phyloP scores from a whole-genome alignment of 768 basidiomycete genomes.

The Glaciozyma martinii region DNA sequence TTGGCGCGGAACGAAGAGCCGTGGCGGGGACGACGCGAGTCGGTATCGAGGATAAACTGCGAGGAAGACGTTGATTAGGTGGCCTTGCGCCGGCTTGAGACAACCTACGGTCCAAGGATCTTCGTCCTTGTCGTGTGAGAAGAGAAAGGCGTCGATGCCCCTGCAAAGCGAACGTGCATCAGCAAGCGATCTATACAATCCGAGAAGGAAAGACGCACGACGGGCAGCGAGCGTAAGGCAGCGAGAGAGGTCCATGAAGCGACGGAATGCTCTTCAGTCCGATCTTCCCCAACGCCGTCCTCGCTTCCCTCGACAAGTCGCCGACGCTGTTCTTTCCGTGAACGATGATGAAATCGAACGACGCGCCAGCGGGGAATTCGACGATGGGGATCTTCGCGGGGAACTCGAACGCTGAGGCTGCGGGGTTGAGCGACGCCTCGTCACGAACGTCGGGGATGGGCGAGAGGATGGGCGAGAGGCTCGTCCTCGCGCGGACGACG shows the following conservation, averaged over 20 bases:
- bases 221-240: conserved; percentile 25
- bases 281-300: conserved; percentile 5
- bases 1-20: not conserved
- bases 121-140: conserved; percentile 4
- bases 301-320: conserved; percentile 9
- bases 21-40: not conserved
- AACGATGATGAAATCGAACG: conserved; percentile 7
- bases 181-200: not conserved
- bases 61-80: no score
- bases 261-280: conserved; percentile 23
- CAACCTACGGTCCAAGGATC: conserved; percentile 11
- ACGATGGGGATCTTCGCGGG: not conserved
- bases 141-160: conserved; percentile 21
- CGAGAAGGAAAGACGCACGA: conserved; percentile 5
- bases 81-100: no score
- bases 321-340: conserved; percentile 16
- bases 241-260: conserved; percentile 18
- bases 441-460: not conserved
- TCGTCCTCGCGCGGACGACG: not conserved
- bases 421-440: conserved; percentile 9
- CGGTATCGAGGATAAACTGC: not conserved
- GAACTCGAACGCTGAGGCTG: not conserved
- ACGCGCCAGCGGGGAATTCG: no score
- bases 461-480: conserved; percentile 1
- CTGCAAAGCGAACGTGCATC: not conserved